These are phyloP conservation scores for Agroathelia rolfsii DNA, from an alignment of 1,284 basidiomycete genomes.

Conservation along the genomic window DNA sequence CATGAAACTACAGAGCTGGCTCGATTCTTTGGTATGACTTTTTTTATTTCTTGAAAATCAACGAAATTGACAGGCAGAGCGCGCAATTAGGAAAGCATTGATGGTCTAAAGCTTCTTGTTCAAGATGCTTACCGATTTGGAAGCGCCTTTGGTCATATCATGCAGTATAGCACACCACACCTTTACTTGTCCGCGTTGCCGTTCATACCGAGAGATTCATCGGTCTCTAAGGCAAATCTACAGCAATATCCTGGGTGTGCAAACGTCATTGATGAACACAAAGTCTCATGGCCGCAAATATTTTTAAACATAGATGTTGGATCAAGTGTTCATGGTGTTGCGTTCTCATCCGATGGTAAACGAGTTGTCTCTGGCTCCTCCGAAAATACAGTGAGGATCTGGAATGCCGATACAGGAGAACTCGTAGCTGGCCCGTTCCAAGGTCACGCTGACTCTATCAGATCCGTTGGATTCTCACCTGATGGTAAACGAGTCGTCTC, in stretches of 20 bases:
- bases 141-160: conserved; percentile 18
- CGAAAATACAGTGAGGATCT: conserved; percentile 2
- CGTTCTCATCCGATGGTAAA: conserved; percentile 3
- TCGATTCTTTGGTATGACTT: no score
- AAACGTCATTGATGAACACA: no score
- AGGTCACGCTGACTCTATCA: conserved; percentile 7
- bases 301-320: no score
- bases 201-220: conserved; percentile 18
- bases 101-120: conserved; percentile 11
- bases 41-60: conserved; percentile 4
- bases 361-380: not conserved
- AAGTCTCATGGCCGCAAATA: no score
- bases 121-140: conserved; percentile 23
- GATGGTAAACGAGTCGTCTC: conserved; percentile 3
- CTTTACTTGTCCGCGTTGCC: conserved; percentile 29
- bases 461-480: conserved; percentile 6
- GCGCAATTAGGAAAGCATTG: conserved; percentile 5
- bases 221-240: conserved; percentile 14
- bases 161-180: conserved; percentile 25
- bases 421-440: conserved; percentile 5
- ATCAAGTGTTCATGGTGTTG: conserved; percentile 2
- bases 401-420: conserved; percentile 2
- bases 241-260: conserved; percentile 12
- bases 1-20: conserved; percentile 10
- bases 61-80: conserved; percentile 5